A percentile compares a stretch with the other conserved stretches of the same genome.
Conservation (phyloP, 108 stramenopile species). For the Epithemia pelagica region DNA sequence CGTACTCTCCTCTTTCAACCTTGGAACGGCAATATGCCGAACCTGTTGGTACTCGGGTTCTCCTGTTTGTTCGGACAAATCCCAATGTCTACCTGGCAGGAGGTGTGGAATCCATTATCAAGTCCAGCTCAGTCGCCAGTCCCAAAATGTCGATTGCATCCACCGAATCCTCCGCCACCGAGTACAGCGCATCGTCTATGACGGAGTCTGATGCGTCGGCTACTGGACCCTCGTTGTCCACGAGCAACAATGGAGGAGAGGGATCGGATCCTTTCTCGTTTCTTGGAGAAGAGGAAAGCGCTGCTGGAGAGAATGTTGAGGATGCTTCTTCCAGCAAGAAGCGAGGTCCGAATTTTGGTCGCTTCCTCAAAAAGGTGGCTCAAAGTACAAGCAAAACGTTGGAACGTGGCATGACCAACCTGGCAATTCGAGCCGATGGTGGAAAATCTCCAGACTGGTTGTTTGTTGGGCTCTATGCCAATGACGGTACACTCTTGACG, state of each 20-base stretch:
- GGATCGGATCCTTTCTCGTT: conserved; percentile 8
- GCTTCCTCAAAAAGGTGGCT: conserved; percentile 51
- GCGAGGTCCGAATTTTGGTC: conserved; percentile 7
- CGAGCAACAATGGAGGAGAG: background rate
- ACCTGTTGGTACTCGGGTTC: conserved; percentile 17
- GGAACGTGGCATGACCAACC: conserved; percentile 47
- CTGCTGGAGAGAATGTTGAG: background rate
- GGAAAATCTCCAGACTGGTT: conserved; percentile 68
- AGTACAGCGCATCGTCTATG: background rate
- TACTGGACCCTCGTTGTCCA: background rate
- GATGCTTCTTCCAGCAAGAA: conserved; percentile 10
- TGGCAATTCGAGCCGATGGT: conserved; percentile 67
- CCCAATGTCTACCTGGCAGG: conserved; percentile 38
- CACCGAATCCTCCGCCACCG: background rate
- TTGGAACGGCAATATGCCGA: conserved; percentile 35
- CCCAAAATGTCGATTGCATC: background rate
- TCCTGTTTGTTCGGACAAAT: conserved; percentile 45
- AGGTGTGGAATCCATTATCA: conserved; percentile 61
- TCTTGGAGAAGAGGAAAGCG: background rate
- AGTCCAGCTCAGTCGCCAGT: conserved; percentile 8
- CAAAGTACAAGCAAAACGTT: conserved; percentile 48
- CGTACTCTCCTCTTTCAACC: conserved; percentile 35
- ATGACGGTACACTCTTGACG: conserved; percentile 11
- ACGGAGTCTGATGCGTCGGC: background rate
- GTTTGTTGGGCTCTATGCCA: conserved; percentile 37